Evolutionary conservation across 805 yeast genomes (phyloP).

Genomic region (Ogataea allantospora): DNA sequence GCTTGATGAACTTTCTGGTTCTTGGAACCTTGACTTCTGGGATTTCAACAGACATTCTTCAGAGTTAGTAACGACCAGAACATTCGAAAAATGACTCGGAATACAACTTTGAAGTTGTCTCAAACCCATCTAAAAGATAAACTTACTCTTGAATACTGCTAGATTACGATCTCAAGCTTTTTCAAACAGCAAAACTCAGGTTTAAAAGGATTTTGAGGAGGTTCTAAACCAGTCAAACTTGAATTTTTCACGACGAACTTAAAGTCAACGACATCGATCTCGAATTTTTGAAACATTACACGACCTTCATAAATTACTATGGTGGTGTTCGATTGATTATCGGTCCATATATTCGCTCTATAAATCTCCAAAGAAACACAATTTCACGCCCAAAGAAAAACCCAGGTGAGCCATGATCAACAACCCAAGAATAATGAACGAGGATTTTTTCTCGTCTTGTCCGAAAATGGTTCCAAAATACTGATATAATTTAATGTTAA

Average conservation of each 20-base stretch:
- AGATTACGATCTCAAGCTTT: constrained; percentile 1
- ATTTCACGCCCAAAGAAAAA: constrained; percentile 63
- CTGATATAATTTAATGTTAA: constrained; percentile 44
- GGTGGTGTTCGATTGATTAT: not conserved
- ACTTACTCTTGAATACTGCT: not conserved
- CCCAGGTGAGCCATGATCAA: constrained; percentile 51
- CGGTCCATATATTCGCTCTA: constrained; percentile 7
- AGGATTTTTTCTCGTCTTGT: constrained; percentile 38
- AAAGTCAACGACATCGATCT: constrained; percentile 11
- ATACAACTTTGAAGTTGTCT: too few species aligned
- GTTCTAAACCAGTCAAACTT: constrained; percentile 8
- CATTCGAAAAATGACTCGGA: too few species aligned
- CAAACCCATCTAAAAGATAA: too few species aligned
- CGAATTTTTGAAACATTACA: constrained; percentile 4
- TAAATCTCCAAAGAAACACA: constrained; percentile 51
- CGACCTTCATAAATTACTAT: not conserved
- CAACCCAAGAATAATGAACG: constrained; percentile 37
- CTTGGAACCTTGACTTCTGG: constrained; percentile 26
- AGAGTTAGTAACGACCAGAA: constrained; percentile 9
- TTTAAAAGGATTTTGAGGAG: constrained; percentile 1
- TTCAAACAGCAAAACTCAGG: not conserved
- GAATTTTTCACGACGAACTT: constrained; percentile 13
- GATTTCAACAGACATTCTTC: constrained; percentile 20
- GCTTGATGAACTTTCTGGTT: constrained; percentile 57
- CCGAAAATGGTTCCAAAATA: constrained; percentile 36